Percentiles rank a stretch among this genome's conserved stretches.
Evolutionary conservation across 164 flowering plant genomes (phyloP).

Genomic region (Aristolochia fimbriata): DNA sequence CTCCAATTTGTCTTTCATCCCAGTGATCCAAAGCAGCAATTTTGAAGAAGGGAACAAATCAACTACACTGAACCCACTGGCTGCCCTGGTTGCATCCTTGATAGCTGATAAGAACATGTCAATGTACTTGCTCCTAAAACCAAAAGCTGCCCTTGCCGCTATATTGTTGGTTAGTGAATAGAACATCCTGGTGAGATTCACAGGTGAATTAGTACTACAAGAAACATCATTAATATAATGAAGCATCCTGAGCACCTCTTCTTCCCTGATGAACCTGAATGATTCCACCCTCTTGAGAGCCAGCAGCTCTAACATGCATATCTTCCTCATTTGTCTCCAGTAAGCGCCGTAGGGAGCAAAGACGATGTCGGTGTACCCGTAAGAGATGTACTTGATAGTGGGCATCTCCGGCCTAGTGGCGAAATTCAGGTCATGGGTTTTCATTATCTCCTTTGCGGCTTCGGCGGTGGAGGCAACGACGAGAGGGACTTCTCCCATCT

Average conservation of each 20-base stretch:
- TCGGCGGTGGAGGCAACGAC: conserved; percentile 24
- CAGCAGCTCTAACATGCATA: conserved; percentile 37
- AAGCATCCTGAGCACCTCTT: conserved; percentile 33
- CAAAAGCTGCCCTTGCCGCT: conserved; percentile 11
- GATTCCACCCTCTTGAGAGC: conserved; percentile 40
- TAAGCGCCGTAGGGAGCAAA: conserved; percentile 46
- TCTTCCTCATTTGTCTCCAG: conserved; percentile 48
- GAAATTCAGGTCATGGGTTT: conserved; percentile 1
- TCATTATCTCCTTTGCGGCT: conserved; percentile 6
- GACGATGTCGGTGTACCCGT: conserved; percentile 30
- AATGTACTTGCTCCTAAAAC: neutral
- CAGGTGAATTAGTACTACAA: neutral
- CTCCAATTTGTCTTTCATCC: neutral
- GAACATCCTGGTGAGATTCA: conserved; percentile 6
- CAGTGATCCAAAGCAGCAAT: conserved; percentile 4
- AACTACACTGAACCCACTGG: neutral
- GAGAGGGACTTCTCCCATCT: conserved; percentile 8
- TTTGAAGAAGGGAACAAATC: conserved; percentile 5
- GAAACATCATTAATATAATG: neutral
- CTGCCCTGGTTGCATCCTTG: neutral
- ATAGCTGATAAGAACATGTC: neutral
- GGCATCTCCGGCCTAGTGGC: neutral
- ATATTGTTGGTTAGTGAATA: conserved; percentile 3
- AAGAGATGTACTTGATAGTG: conserved; percentile 26
- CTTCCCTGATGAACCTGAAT: conserved; percentile 30